Evolutionary conservation across 2,329 filamentous ascomycete species (phyloP).

Genomic region (Teratosphaeria nubilosa): DNA sequence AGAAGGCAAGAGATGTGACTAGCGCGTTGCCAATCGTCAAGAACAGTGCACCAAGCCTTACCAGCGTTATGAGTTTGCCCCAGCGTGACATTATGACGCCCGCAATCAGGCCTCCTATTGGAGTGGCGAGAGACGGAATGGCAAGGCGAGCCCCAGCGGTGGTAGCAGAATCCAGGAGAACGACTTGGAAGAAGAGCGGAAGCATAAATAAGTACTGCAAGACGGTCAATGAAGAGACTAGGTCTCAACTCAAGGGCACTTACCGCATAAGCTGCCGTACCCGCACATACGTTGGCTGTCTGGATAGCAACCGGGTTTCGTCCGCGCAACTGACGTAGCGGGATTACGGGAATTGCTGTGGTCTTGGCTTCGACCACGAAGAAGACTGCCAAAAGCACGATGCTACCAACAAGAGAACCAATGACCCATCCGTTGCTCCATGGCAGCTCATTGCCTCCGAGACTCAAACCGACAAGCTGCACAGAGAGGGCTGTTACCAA

Average conservation of each 20-base stretch:
- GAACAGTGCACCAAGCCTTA: slow-evolving; percentile 31
- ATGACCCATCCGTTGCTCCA: slow-evolving; percentile 36
- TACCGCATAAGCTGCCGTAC: slow-evolving; percentile 53
- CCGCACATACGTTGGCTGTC: slow-evolving; percentile 50
- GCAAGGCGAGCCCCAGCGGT: slow-evolving; percentile 35
- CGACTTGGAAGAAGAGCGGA: slow-evolving; percentile 52
- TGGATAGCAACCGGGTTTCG: slow-evolving; percentile 46
- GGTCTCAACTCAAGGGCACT: slow-evolving; percentile 18
- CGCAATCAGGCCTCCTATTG: slow-evolving; percentile 34
- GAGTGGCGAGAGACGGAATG: slow-evolving; percentile 37
- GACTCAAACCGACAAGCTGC: slow-evolving; percentile 39
- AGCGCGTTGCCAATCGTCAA: slow-evolving; percentile 37
- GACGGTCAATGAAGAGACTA: not conserved
- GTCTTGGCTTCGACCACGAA: slow-evolving; percentile 32
- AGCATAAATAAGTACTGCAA: slow-evolving; percentile 37
- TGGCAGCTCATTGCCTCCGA: slow-evolving; percentile 37
- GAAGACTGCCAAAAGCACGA: slow-evolving; percentile 29
- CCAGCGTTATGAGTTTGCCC: slow-evolving; percentile 33
- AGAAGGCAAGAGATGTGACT: slow-evolving; percentile 31
- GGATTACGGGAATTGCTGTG: slow-evolving; percentile 35
- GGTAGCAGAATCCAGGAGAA: slow-evolving; percentile 47
- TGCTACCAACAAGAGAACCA: slow-evolving; percentile 27
- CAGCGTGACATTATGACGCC: slow-evolving; percentile 40
- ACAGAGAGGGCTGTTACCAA: slow-evolving; percentile 49
- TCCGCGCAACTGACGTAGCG: slow-evolving; percentile 44